Evolutionary conservation across 2,329 filamentous ascomycete species (phyloP).

Genomic region (Epichloe scottii): DNA sequence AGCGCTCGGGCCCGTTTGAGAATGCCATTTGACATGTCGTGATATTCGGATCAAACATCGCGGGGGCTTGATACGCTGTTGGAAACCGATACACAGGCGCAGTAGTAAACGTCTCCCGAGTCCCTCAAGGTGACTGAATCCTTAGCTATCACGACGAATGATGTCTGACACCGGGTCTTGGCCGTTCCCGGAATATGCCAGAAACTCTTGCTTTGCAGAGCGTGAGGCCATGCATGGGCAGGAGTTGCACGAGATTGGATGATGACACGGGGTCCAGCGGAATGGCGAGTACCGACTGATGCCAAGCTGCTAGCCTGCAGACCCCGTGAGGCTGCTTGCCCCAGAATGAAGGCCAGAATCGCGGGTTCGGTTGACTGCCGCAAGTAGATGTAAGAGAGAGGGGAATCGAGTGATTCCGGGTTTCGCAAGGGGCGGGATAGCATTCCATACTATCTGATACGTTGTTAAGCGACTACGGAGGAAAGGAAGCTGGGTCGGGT

Average conservation of each 20-base stretch:
- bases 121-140: background rate
- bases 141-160: background rate
- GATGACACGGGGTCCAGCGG: background rate
- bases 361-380: background rate
- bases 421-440: background rate
- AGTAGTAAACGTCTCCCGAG: background rate
- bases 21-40: background rate
- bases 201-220: background rate
- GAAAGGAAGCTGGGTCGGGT: too few species aligned
- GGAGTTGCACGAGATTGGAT: background rate
- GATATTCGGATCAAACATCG: background rate
- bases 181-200: background rate
- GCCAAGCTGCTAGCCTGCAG: background rate
- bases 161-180: constrained; percentile 2
- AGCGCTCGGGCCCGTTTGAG: background rate
- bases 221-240: background rate
- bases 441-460: background rate
- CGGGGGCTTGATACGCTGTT: background rate
- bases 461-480: too few species aligned
- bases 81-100: background rate
- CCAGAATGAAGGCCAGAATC: background rate
- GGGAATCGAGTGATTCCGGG: too few species aligned
- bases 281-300: background rate
- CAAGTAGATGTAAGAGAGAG: background rate
- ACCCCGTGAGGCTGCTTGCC: background rate